Evolutionary conservation across 148 eudicot genomes (phyloP), one percentile per base, ranked within the genome.

Genomic region (Cornus kousa): DNA sequence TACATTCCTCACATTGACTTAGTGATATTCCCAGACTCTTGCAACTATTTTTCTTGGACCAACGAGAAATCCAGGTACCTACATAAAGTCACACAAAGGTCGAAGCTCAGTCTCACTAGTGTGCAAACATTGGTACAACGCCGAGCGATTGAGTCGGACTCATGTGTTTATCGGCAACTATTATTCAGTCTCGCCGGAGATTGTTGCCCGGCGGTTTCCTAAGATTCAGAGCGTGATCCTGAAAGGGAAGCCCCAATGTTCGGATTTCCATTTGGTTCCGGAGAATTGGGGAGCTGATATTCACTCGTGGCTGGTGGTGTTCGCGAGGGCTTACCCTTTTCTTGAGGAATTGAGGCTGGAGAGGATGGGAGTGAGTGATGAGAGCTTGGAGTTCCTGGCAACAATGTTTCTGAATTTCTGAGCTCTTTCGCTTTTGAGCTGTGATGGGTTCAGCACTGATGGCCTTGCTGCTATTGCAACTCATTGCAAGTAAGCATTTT

Each of bases 361-460:
- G 80, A 94, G 98, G 48, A 94, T 92, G 98, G 80, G 82, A 55
- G 73, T 94, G 10, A 81, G 83, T 76, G 98, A 94, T 83, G 92
- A 90, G 78, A 88, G 91, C 75, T 87, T 94, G 89, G 92, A 91
- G 86, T 88, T 92, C 60, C 83, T 94, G 78, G 93, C 93, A 9
- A 53, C 68, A 69, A 78, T 84, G 20, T 92, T 92, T 46, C 82
- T 83, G 5, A 80, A 77, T 77, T 94, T 94, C 77, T 87, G 84
- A 87, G 85, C 89, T 65, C 80, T 94, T 73, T 89, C 94, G 6
- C 86, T 94, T 68, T 84, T 82, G 64, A 90, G 93, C 70, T 94
- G 98, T 85, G 97, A 94, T 81, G 98, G 98, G 33, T 94, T 94
- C 78, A 90, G 85, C 68, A 91, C 94, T 79, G 80, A 88, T 84